phyloP scores from a whole-genome alignment of 2,329 filamentous ascomycete genomes.

The Penicillium psychrosexuale region DNA sequence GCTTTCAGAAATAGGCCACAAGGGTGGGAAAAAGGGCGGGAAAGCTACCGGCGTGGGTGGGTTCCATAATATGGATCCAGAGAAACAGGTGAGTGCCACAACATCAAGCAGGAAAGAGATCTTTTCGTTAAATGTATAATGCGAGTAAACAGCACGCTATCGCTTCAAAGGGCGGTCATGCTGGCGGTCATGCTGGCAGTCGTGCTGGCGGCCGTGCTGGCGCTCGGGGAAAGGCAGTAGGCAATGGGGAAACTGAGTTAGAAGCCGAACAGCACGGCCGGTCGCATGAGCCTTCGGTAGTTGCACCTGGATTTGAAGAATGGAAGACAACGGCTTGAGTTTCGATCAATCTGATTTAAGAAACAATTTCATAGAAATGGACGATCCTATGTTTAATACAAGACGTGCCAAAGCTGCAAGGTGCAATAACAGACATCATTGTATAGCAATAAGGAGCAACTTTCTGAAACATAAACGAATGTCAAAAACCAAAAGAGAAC shows the following conservation, averaged over 20 bases:
- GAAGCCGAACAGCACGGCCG: conserved; percentile 5
- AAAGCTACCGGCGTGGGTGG: conserved; percentile 26
- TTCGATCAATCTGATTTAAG: not conserved
- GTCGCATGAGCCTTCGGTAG: conserved; percentile 17
- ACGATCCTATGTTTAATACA: too few species aligned
- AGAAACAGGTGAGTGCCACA: conserved; percentile 25
- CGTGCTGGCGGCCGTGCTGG: conserved; percentile 19
- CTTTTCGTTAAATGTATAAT: not conserved
- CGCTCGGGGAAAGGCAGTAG: not conserved
- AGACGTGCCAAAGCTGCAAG: not conserved
- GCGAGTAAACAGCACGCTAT: conserved; percentile 20
- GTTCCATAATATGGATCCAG: conserved; percentile 28
- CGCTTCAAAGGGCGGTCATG: conserved; percentile 25
- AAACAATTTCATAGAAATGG: not conserved
- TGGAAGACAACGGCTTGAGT: conserved; percentile 16
- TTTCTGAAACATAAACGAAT: too few species aligned
- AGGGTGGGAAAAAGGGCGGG: conserved; percentile 29
- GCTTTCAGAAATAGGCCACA: conserved; percentile 24
- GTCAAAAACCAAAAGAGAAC: too few species aligned
- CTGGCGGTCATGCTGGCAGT: too few species aligned
- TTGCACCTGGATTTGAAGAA: conserved; percentile 22
- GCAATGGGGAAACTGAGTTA: conserved; percentile 7
- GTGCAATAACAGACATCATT: not conserved
- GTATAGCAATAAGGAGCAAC: not conserved
- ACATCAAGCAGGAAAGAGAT: not conserved